Evolutionary conservation across 169 alveolate species (phyloP), one percentile per base, ranked within the genome.

Genomic region (Plasmodium ovale): DNA sequence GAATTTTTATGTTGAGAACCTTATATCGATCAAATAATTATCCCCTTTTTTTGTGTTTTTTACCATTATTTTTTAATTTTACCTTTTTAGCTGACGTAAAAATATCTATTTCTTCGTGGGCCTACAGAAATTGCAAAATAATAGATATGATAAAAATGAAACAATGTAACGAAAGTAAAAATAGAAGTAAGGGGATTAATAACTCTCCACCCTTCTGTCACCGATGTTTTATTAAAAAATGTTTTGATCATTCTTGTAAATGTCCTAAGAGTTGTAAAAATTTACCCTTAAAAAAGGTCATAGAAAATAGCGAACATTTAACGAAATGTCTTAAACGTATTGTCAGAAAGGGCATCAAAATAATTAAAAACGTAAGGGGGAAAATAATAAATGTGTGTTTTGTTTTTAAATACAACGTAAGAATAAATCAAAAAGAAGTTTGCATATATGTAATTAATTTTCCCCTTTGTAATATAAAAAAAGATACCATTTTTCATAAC

Each of bases 41-140:
- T 5, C 21, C 19, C 19, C 35, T 35, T 33, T 27, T n/a, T 33
- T 33, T 70, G 25, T 29, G 58, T 56, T 70, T 51, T 35, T 21
- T 56, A 37, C 25, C 16, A 31, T 12, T 3, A 14, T 53, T 9
- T 14, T 53, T 1, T 14, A 53, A 3, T 39, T 77, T 60, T 42
- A 60, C 51, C 23, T 67, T 67, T 44, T 68, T 37, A 27, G 12
- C 27, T 60, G 72, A 62, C 47, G 16, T 31, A 31, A 77, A 77
- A 62, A 47, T 77, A 77, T 77, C 73, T 29, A 39, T 77, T 42
- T 77, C 88, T 9, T 77, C 88, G 12, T 77, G 88, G 88, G 23
- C 16, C 42, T 77, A 77, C 33, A 77, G 7, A 60, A 77, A 77
- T 31, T 14, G 54, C 44, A 62, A 64, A 77, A 62, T 77, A 42